Evolutionary conservation across 2,329 filamentous ascomycete species (phyloP).

Genomic region (Calonectria pauciramosa): DNA sequence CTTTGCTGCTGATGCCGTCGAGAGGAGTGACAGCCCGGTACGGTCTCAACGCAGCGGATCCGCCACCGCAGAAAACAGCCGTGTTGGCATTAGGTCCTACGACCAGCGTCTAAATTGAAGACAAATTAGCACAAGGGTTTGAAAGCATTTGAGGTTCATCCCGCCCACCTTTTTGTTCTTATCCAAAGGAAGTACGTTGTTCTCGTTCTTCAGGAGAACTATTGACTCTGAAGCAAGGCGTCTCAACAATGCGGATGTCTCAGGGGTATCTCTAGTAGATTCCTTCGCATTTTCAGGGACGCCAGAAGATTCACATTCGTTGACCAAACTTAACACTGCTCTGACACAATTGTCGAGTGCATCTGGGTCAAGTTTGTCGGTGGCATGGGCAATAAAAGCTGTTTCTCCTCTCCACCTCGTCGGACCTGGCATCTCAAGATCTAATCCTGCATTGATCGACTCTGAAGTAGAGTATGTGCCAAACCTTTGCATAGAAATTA

Average conservation of each 20-base stretch:
- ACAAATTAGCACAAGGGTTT: neutral
- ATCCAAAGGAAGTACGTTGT: neutral
- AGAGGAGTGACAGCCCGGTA: slow-evolving; percentile 48
- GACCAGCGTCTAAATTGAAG: slow-evolving; percentile 39
- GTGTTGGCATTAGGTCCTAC: slow-evolving; percentile 67
- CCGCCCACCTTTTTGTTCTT: neutral
- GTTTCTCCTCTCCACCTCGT: neutral
- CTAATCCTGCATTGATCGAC: slow-evolving; percentile 42
- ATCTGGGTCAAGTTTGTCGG: neutral
- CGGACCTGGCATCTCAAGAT: slow-evolving; percentile 47
- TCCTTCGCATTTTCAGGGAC: neutral
- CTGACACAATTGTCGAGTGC: neutral
- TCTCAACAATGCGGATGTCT: neutral
- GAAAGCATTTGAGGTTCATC: neutral
- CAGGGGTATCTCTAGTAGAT: neutral
- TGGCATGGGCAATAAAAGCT: neutral
- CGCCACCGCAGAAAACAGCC: slow-evolving; percentile 48
- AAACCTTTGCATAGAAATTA: neutral
- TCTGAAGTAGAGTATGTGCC: slow-evolving; percentile 45
- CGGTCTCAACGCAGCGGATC: slow-evolving; percentile 47
- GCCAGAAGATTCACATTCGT: neutral
- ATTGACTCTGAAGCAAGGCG: neutral
- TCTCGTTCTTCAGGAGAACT: neutral
- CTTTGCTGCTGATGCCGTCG: slow-evolving; percentile 42
- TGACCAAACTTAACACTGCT: neutral